phyloP scores from a whole-genome alignment of 2,329 filamentous ascomycete genomes.

The Bipolaris zeicola region DNA sequence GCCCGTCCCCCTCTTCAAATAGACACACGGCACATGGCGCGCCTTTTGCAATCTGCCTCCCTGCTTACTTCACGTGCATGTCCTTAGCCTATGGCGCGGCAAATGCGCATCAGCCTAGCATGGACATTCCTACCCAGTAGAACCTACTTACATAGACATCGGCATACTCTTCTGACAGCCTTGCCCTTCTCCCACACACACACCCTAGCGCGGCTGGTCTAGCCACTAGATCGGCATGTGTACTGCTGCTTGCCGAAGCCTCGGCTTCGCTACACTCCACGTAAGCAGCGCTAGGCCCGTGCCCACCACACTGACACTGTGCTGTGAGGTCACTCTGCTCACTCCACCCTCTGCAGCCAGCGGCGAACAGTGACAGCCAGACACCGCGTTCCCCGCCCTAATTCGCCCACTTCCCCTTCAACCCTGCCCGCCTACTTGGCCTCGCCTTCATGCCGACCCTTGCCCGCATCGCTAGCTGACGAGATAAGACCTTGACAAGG shows the following conservation, averaged over 20 bases:
- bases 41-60: background rate
- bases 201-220: background rate
- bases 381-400: background rate
- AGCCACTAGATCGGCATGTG: constrained; percentile 22
- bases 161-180: background rate
- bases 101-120: too few relatives aligned
- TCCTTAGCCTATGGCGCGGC: too few relatives aligned
- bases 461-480: constrained; percentile 15
- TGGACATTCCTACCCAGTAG: background rate
- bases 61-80: background rate
- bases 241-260: constrained; percentile 15
- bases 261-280: constrained; percentile 24
- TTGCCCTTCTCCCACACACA: background rate
- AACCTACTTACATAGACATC: background rate
- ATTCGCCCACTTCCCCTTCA: background rate
- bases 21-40: background rate
- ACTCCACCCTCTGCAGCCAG: constrained; percentile 8
- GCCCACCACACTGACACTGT: constrained; percentile 9
- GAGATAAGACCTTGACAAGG: constrained; percentile 16
- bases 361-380: constrained; percentile 1
- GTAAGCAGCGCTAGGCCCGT: constrained; percentile 19
- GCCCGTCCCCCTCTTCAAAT: too few relatives aligned
- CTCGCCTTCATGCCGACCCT: constrained; percentile 7
- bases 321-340: constrained; percentile 2
- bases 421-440: background rate